Evolutionary conservation across 495 filamentous ascomycete genomes (phyloP).

Genomic region (Alectoria sarmentosa): DNA sequence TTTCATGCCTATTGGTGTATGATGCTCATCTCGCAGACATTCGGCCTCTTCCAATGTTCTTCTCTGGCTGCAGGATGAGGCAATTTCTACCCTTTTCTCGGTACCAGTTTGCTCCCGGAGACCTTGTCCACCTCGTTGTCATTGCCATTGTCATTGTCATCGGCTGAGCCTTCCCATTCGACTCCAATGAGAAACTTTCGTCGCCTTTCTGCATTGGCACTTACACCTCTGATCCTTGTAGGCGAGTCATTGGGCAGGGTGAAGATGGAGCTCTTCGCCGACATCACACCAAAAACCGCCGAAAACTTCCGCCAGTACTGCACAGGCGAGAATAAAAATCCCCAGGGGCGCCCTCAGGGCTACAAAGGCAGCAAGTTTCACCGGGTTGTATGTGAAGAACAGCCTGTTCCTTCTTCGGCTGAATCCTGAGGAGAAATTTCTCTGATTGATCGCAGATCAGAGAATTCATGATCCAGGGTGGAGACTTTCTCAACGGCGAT

Average conservation of each 20-base stretch:
- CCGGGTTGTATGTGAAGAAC: slow-evolving; percentile 63
- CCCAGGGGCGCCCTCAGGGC: slow-evolving; percentile 73
- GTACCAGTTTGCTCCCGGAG: background rate
- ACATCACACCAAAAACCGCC: slow-evolving; percentile 77
- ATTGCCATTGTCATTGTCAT: background rate
- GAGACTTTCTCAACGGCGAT: slow-evolving; percentile 92
- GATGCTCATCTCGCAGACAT: background rate
- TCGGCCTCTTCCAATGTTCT: background rate
- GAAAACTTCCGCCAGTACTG: slow-evolving; percentile 98
- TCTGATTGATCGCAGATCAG: slow-evolving; percentile 58
- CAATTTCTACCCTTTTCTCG: background rate
- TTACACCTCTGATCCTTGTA: slow-evolving; percentile 28
- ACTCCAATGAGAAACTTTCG: background rate
- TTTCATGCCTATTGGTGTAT: background rate
- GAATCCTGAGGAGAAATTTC: background rate
- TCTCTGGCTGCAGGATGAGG: background rate
- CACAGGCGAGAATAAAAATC: slow-evolving; percentile 84
- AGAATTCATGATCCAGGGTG: slow-evolving; percentile 96
- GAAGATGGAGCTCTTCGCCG: slow-evolving; percentile 87
- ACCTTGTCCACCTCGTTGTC: background rate
- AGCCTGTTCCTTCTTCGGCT: background rate
- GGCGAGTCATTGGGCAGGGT: slow-evolving; percentile 88
- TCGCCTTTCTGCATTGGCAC: background rate
- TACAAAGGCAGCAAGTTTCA: slow-evolving; percentile 96
- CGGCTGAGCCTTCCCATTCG: background rate